phyloP scores from a whole-genome alignment of 2,329 filamentous ascomycete species.

The Colletotrichum brevisporum region DNA sequence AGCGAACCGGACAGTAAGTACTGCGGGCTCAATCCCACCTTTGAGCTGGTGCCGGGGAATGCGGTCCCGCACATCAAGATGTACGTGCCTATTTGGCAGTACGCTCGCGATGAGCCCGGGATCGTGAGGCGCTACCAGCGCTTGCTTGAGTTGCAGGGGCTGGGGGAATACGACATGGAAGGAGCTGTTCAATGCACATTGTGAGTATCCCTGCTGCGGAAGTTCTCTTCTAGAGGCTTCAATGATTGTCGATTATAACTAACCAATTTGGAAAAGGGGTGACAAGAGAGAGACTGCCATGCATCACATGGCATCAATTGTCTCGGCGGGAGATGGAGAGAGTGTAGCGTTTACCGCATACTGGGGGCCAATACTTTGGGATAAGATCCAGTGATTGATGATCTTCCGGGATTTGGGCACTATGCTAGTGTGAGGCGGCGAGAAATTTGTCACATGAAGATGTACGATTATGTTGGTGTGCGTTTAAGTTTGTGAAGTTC shows the following conservation, averaged over 20 bases:
- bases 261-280: background rate
- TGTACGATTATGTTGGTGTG: too few relatives aligned
- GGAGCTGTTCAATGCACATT: background rate
- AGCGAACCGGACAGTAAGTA: constrained; percentile 18
- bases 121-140: constrained; percentile 20
- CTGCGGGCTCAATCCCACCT: background rate
- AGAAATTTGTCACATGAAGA: too few relatives aligned
- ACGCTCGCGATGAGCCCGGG: constrained; percentile 9
- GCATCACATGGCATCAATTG: constrained; percentile 4
- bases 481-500: constrained; percentile 37
- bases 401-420: background rate
- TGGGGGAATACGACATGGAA: background rate
- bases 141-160: background rate
- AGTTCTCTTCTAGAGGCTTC: background rate
- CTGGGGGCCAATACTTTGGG: constrained; percentile 3
- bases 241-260: background rate
- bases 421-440: too few relatives aligned
- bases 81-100: constrained; percentile 20
- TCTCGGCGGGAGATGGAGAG: background rate
- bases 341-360: background rate
- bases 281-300: background rate
- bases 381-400: background rate
- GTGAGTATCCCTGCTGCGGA: background rate
- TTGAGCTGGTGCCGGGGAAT: background rate
- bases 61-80: constrained; percentile 10